These are phyloP conservation scores for Suillus ampliporus DNA, from an alignment of 768 basidiomycete genomes.

Conservation along the genomic window DNA sequence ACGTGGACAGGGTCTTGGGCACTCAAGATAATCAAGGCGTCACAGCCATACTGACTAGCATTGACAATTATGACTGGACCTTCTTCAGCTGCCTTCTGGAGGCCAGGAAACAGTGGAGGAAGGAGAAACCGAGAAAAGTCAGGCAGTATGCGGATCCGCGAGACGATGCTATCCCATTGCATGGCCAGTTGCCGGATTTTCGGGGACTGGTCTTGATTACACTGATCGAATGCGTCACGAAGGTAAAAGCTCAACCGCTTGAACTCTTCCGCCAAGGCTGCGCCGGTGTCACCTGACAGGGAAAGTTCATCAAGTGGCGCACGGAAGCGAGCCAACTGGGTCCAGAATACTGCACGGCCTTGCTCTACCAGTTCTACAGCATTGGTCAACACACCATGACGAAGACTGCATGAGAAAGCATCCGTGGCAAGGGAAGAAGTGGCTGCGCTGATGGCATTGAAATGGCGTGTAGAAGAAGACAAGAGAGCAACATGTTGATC, in stretches of 20 bases:
- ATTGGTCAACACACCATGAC: too few relatives aligned
- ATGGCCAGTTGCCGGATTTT: conserved; percentile 23
- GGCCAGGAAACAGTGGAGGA: conserved; percentile 14
- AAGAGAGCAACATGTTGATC: too few relatives aligned
- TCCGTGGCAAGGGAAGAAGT: too few relatives aligned
- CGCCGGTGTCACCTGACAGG: too few relatives aligned
- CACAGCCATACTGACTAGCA: conserved; percentile 8
- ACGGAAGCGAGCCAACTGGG: conserved; percentile 61
- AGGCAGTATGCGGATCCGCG: conserved; percentile 15
- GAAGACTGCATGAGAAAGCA: too few relatives aligned
- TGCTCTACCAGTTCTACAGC: too few relatives aligned
- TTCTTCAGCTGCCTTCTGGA: conserved; percentile 9
- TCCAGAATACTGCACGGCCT: too few relatives aligned
- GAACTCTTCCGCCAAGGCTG: too few relatives aligned
- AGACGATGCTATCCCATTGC: conserved; percentile 19
- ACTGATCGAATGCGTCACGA: conserved; percentile 12
- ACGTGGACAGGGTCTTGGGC: not conserved
- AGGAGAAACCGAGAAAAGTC: conserved; percentile 21
- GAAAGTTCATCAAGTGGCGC: conserved; percentile 18
- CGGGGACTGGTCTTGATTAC: conserved; percentile 38
- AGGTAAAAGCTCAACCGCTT: too few relatives aligned
- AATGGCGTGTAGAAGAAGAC: too few relatives aligned
- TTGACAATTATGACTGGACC: conserved; percentile 12
- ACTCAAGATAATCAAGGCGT: conserved; percentile 15
- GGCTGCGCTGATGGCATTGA: too few relatives aligned